Percentiles rank a stretch among this genome's conserved stretches.
These are phyloP conservation scores for Kwoniella botswanensis DNA, from an alignment of 768 basidiomycete species.

Conservation along the genomic window DNA sequence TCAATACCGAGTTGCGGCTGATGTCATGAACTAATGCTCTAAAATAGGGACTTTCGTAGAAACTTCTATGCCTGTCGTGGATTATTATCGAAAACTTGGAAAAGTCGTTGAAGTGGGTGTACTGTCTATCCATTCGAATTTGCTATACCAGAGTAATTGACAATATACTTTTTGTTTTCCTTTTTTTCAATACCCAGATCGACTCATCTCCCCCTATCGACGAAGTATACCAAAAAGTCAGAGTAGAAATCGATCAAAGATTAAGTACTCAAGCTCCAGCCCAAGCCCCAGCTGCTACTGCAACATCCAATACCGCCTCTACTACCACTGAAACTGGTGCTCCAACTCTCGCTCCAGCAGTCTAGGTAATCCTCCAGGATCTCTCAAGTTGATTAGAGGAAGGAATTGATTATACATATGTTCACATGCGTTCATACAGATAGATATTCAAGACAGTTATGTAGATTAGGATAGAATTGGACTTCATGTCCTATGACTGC, in stretches of 20 bases:
- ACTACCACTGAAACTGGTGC: background rate
- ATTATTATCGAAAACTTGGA: slow-evolving; percentile 69
- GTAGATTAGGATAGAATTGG: background rate
- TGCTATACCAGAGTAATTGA: too few relatives aligned
- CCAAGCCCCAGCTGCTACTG: background rate
- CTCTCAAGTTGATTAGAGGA: background rate
- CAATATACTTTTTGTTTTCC: too few relatives aligned
- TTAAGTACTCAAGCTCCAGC: slow-evolving; percentile 49
- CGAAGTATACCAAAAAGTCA: slow-evolving; percentile 70
- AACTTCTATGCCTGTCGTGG: slow-evolving; percentile 90
- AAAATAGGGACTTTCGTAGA: slow-evolving; percentile 74
- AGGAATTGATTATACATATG: too few relatives aligned
- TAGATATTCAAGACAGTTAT: background rate
- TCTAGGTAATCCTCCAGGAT: background rate
- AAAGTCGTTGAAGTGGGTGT: slow-evolving; percentile 78
- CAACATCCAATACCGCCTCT: background rate
- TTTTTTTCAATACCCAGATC: slow-evolving; percentile 54
- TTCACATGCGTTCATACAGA: too few relatives aligned
- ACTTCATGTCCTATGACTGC: background rate
- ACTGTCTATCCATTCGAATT: background rate
- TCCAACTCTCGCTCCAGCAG: slow-evolving; percentile 3
- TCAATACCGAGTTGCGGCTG: background rate
- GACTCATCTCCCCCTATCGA: slow-evolving; percentile 66
- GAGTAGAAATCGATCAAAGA: slow-evolving; percentile 64
- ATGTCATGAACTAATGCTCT: background rate